A percentile compares a stretch with the other conserved stretches of the same genome.
Conservation (phyloP, 2,329 filamentous ascomycete species). For the Zymoseptoria pseudotritici region DNA sequence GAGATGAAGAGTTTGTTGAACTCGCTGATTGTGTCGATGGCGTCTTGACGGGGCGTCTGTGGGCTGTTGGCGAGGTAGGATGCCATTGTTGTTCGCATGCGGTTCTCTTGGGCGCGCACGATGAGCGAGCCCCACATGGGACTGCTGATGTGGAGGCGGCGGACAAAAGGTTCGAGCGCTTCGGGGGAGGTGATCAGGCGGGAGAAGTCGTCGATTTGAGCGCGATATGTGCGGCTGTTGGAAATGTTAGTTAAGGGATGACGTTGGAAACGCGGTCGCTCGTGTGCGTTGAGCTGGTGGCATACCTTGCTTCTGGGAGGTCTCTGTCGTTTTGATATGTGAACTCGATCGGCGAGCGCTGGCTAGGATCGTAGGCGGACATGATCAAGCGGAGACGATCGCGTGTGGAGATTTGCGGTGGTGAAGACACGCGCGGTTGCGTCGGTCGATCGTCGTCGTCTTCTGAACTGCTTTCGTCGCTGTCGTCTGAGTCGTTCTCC, state of each 20-base stretch:
- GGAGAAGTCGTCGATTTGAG: neutral
- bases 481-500: slow-evolving; percentile 1
- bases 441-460: neutral
- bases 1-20: slow-evolving; percentile 9
- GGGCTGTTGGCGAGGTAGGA: neutral
- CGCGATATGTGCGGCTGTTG: neutral
- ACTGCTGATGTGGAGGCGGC: slow-evolving; percentile 1
- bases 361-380: neutral
- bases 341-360: neutral
- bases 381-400: neutral
- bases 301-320: neutral
- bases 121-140: slow-evolving; percentile 1
- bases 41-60: slow-evolving; percentile 1
- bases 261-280: neutral
- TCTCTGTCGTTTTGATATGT: neutral
- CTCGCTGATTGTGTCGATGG: slow-evolving; percentile 5
- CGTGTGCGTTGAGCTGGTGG: neutral
- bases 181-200: neutral
- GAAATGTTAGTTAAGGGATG: neutral
- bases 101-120: neutral
- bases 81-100: neutral
- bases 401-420: neutral
- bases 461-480: neutral
- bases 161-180: neutral
- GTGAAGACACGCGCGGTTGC: neutral